Percentiles rank a stretch among this genome's conserved stretches.
Conservation (phyloP, 2,329 filamentous ascomycete genomes). For the Aphanocladium album region DNA sequence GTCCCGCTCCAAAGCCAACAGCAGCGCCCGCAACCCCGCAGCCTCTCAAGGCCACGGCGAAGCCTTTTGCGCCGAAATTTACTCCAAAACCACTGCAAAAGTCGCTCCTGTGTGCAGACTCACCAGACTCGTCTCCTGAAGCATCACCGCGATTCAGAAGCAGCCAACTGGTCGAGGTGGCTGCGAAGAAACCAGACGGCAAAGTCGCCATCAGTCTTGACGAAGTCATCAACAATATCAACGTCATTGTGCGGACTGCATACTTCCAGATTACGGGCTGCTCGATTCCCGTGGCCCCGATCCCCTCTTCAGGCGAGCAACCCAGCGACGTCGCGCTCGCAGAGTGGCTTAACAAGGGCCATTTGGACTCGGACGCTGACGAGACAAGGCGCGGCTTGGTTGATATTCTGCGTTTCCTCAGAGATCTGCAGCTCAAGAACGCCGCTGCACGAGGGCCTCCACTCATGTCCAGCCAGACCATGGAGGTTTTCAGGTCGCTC, state of each 20-base stretch:
- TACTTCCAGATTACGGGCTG: not conserved
- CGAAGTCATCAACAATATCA: not conserved
- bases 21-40: not conserved
- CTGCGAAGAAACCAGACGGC: not conserved
- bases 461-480: not conserved
- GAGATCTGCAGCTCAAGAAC: conserved; percentile 20
- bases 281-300: not conserved
- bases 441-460: conserved; percentile 1
- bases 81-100: conserved; percentile 6
- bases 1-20: not conserved
- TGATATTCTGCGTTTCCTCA: conserved; percentile 19
- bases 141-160: not conserved
- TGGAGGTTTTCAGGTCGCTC: not conserved
- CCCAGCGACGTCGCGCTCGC: conserved; percentile 20
- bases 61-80: not conserved
- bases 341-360: conserved; percentile 22
- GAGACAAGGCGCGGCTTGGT: conserved; percentile 20
- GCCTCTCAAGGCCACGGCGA: not conserved
- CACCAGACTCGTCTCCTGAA: not conserved
- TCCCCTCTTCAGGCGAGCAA: conserved; percentile 11
- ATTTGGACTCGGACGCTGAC: conserved; percentile 20
- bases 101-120: conserved; percentile 18
- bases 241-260: not conserved
- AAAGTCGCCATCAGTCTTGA: not conserved
- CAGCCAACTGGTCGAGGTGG: not conserved